Evolutionary conservation across 208 protist genomes (phyloP), one percentile per base, ranked within the genome.

Genomic region (Borovskyia barvae): DNA sequence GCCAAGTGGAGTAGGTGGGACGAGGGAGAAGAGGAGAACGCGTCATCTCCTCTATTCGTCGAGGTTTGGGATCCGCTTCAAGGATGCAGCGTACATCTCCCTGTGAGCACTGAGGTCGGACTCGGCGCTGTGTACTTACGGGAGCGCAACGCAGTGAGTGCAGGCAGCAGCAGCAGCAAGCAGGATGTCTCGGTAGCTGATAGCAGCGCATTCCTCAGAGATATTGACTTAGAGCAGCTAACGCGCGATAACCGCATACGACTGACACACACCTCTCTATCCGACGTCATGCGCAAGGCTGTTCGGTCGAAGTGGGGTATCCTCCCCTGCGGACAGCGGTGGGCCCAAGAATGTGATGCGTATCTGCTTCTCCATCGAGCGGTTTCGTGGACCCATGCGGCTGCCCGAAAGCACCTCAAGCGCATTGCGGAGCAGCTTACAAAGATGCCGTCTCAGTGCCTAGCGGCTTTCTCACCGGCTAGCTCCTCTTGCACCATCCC

Each of bases 31-130:
- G 55, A 36, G 12, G 19, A 43, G n/a, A 43, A 12, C n/a, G 9
- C 52, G 37, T 11, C n/a, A 12, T 40, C 5, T 0, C 52, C 24
- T 3, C 17, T 36, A 1, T 56, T 46, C 30, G 68, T 85, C 53
- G 53, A 50, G 30, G 55, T 85, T 14, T 80, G 72, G 48, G 68
- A 71, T 29, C 81, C 81, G 5, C 70, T 86, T n/a, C 55, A 48
- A 8, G 72, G 67, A 5, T 36, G 12, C n/a, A 17, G n/a, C n/a
- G 30, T 63, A 20, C 30, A 51, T 40, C 39, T 70, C 14, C 54
- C 63, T 20, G 54, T 70, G 40, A 56, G 45, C 47, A 62, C 47
- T 0, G 22, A 41, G n/a, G 54, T 25, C 2, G 63, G 63, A 3
- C 30, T 55, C 1, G 63, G 54, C 22, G 40, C 39, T 19, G 36